phyloP scores from a whole-genome alignment of 345 rosid genomes.

The sweet orange (Citrus sinensis) region DVS_A1.0 CM039169.1:1253001-1253500 shows the following conservation, averaged over 20 bases:
- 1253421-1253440: constrained; percentile 98
- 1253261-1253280: constrained; percentile 88
- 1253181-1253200: background rate
- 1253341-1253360: constrained; percentile 92
- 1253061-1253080: background rate
- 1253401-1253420: constrained; percentile 97
- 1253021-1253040: background rate
- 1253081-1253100: background rate
- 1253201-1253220: constrained; percentile 72
- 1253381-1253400: constrained; percentile 99
- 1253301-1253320: constrained; percentile 99
- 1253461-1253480: constrained; percentile 98
- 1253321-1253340: constrained; percentile 95
- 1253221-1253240: constrained; percentile 91
- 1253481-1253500: constrained; percentile 91
- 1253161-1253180: background rate
- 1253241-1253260: constrained; percentile 95
- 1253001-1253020: background rate
- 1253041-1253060: background rate
- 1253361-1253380: constrained; percentile 93
- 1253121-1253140: background rate
- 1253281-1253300: constrained; percentile 95
- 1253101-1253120: background rate
- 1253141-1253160: background rate
- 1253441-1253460: constrained; percentile 87